A percentile compares a stretch with the other conserved stretches of the same genome.
phyloP scores from a whole-genome alignment of 2,329 filamentous ascomycete species.

The Incumbomyces delicatus region DNA sequence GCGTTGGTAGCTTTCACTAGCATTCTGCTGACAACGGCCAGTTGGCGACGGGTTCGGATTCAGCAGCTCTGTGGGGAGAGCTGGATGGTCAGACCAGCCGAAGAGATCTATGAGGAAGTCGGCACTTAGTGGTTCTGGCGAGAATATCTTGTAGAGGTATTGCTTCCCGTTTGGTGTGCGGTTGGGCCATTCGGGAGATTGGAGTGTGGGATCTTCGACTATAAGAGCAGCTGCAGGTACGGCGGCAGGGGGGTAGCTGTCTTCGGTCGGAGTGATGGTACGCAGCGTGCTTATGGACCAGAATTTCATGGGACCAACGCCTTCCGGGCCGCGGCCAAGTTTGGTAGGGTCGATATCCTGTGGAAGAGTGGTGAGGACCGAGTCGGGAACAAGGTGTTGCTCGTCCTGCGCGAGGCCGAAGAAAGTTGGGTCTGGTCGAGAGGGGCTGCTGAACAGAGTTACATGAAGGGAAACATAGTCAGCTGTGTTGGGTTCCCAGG shows the following conservation, averaged over 20 bases:
- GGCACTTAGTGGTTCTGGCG: conserved; percentile 39
- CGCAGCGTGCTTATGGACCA: conserved; percentile 74
- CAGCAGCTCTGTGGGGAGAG: not conserved
- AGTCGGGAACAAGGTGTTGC: conserved; percentile 54
- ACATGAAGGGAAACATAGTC: conserved; percentile 82
- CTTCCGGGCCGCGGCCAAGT: conserved; percentile 36
- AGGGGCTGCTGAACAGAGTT: conserved; percentile 74
- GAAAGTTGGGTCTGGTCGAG: conserved; percentile 58
- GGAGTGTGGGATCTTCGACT: not conserved
- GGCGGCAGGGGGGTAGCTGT: conserved; percentile 17
- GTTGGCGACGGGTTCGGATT: too few relatives aligned
- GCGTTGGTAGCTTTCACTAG: not conserved
- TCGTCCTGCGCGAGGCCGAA: conserved; percentile 52
- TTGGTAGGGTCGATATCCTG: conserved; percentile 41
- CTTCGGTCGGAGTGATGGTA: conserved; percentile 46
- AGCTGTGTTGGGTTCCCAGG: conserved; percentile 58
- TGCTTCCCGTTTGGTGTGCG: conserved; percentile 13
- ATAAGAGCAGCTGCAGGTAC: not conserved
- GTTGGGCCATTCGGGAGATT: not conserved
- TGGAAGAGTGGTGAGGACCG: conserved; percentile 73
- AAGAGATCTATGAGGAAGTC: conserved; percentile 42
- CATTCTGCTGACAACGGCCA: too few relatives aligned
- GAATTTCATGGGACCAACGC: conserved; percentile 66
- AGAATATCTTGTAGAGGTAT: conserved; percentile 60
- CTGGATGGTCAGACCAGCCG: conserved; percentile 27